Percentiles rank a stretch among this genome's conserved stretches.
Conservation (phyloP, 2,329 filamentous ascomycete genomes). For the Ceratocystis albifundus region DNA sequence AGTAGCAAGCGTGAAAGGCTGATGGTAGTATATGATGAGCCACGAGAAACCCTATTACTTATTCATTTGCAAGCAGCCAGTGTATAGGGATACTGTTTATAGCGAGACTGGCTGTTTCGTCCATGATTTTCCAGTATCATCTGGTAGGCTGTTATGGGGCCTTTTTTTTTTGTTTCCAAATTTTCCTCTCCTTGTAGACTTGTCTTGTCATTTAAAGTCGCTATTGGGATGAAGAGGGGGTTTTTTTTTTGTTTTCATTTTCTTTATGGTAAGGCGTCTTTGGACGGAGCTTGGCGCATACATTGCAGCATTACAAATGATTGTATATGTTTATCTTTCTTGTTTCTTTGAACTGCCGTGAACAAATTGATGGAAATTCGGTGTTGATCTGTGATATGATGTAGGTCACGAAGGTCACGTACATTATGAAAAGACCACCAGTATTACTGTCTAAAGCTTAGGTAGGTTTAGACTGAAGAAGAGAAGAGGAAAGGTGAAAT, state of each 20-base stretch:
- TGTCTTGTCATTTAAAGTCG: background rate
- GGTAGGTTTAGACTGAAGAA: too few relatives aligned
- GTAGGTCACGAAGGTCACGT: too few relatives aligned
- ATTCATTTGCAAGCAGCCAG: background rate
- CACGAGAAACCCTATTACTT: background rate
- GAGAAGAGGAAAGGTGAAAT: too few relatives aligned
- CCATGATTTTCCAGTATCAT: background rate
- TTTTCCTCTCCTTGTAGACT: background rate
- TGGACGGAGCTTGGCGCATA: conserved; percentile 3
- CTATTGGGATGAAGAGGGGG: background rate
- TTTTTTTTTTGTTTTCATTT: background rate
- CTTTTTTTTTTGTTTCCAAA: background rate
- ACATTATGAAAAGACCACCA: background rate
- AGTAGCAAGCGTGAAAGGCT: conserved; percentile 22
- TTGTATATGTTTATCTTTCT: background rate
- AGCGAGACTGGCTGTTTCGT: background rate
- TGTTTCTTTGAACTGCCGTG: background rate
- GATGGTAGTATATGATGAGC: background rate
- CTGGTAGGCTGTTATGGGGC: background rate
- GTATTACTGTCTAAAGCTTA: background rate
- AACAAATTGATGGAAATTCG: background rate
- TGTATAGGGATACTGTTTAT: background rate
- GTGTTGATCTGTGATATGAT: too few relatives aligned
- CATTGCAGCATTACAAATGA: background rate
- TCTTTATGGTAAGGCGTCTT: background rate